Percentiles rank a stretch among this genome's conserved stretches.
Evolutionary conservation across 495 filamentous ascomycete genomes (phyloP).

Genomic region (Trichocladium antarcticum): DNA sequence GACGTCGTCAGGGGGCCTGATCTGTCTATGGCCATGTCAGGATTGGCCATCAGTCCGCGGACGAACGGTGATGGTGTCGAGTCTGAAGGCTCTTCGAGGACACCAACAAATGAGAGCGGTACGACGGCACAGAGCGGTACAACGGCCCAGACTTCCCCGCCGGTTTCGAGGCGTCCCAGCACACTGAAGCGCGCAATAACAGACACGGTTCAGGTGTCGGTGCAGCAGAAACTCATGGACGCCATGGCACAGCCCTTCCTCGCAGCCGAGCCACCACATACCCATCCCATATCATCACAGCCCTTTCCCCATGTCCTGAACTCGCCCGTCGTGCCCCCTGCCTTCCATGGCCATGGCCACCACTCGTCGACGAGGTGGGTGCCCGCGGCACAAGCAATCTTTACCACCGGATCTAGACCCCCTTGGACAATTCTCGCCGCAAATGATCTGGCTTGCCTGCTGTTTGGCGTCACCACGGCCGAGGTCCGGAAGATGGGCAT

Average conservation of each 20-base stretch:
- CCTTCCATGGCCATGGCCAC: conserved; percentile 72
- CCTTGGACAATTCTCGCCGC: conserved; percentile 95
- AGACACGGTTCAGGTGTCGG: conserved; percentile 55
- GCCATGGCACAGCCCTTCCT: conserved; percentile 75
- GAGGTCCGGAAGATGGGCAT: conserved; percentile 94
- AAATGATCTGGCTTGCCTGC: conserved; percentile 92
- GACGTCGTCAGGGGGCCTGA: neutral
- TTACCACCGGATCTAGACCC: conserved; percentile 74
- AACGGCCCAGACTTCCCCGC: conserved; percentile 42
- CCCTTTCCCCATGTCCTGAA: conserved; percentile 26
- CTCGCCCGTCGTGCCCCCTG: conserved; percentile 25
- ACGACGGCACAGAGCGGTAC: conserved; percentile 43
- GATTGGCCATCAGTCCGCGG: neutral
- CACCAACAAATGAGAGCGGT: conserved; percentile 44
- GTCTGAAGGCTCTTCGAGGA: conserved; percentile 46
- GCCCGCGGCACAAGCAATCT: conserved; percentile 88
- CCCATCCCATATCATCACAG: conserved; percentile 32
- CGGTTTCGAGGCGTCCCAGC: conserved; percentile 52
- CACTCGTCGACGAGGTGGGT: conserved; percentile 82
- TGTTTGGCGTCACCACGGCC: conserved; percentile 89
- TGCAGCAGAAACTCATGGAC: conserved; percentile 81
- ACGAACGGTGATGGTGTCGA: conserved; percentile 12
- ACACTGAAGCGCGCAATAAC: conserved; percentile 75
- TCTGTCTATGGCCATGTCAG: neutral
- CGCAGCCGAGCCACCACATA: conserved; percentile 40